A percentile compares a stretch with the other conserved stretches of the same genome.
phyloP scores from a whole-genome alignment of 768 basidiomycete species.

The Boletus rufocinnamomeus region DNA sequence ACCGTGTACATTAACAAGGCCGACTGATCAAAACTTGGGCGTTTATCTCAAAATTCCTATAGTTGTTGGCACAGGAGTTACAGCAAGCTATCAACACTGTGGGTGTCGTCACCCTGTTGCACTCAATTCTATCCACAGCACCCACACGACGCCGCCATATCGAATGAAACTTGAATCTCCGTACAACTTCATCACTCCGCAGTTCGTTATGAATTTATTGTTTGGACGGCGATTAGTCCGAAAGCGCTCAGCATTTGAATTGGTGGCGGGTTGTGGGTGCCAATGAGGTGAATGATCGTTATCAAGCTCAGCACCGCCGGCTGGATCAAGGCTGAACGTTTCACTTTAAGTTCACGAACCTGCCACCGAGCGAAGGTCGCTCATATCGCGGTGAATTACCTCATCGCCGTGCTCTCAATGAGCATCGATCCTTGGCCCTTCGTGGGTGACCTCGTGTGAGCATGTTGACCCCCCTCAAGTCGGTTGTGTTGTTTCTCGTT shows the following conservation, averaged over 20 bases:
- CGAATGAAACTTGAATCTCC: background rate
- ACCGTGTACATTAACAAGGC: background rate
- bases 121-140: background rate
- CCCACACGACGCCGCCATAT: background rate
- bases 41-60: background rate
- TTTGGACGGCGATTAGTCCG: background rate
- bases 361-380: background rate
- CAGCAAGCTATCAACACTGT: conserved; percentile 3
- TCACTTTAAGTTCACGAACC: background rate
- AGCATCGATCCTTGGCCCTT: background rate
- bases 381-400: background rate
- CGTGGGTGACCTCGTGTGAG: background rate
- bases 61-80: background rate
- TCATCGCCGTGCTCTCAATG: background rate
- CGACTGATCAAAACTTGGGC: background rate
- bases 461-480: background rate
- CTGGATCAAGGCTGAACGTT: background rate
- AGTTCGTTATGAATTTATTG: background rate
- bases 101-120: background rate
- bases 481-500: background rate
- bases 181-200: background rate
- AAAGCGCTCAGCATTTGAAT: background rate
- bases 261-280: background rate
- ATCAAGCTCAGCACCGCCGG: conserved; percentile 1
- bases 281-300: background rate